A percentile compares a stretch with the other conserved stretches of the same genome.
phyloP scores from a whole-genome alignment of 177 flowering plant species.

The Telopea speciosissima region DNA sequence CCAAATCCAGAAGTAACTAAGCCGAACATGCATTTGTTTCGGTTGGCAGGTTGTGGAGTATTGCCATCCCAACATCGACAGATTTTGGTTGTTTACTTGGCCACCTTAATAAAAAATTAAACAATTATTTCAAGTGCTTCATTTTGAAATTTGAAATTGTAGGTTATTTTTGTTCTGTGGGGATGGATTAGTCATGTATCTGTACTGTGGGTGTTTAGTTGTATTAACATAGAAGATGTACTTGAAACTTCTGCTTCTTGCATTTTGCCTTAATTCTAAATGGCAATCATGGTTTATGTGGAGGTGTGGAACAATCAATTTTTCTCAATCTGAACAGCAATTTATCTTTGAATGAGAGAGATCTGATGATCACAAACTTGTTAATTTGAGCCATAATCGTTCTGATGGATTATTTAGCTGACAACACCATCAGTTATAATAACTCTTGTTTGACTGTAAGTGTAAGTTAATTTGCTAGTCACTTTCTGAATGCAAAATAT shows the following conservation, averaged over 20 bases:
- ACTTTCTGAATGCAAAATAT: not conserved
- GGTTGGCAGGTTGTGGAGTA: too few species aligned
- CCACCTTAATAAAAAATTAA: too few species aligned
- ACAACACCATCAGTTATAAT: too few species aligned
- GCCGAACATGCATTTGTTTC: too few species aligned
- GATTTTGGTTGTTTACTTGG: not conserved
- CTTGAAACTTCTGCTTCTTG: too few species aligned
- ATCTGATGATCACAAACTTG: not conserved
- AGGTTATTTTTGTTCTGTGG: not conserved
- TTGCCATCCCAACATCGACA: too few species aligned
- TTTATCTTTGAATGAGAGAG: not conserved
- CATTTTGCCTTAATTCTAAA: not conserved
- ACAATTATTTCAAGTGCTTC: too few species aligned
- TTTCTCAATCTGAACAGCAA: not conserved
- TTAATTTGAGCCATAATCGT: not conserved
- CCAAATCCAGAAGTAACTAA: too few species aligned
- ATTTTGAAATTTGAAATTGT: too few species aligned
- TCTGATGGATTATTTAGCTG: not conserved
- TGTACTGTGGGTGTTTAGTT: not conserved
- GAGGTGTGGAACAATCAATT: not conserved
- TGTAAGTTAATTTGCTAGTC: not conserved
- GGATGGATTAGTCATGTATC: not conserved
- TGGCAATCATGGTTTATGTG: not conserved
- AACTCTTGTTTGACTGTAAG: too few species aligned
- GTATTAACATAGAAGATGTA: not conserved